These are phyloP conservation scores for Ophiostoma australiae DNA, from an alignment of 2,329 filamentous ascomycete species.

Conservation along the genomic window DNA sequence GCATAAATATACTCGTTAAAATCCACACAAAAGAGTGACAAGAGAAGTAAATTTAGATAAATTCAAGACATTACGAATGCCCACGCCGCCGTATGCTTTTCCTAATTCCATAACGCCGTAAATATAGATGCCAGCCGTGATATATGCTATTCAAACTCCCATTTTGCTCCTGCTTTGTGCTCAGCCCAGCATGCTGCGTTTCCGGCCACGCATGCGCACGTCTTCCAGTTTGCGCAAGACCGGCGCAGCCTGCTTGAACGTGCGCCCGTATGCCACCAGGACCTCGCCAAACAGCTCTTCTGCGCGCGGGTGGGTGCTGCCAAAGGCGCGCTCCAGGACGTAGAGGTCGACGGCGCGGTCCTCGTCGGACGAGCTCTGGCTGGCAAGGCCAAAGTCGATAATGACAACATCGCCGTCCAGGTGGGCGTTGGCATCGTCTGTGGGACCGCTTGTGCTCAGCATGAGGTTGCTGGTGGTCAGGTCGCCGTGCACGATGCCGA, in stretches of 20 bases:
- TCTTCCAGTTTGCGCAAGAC: slow-evolving; percentile 83
- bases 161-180: background rate
- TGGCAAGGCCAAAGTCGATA: slow-evolving; percentile 91
- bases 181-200: slow-evolving; percentile 92
- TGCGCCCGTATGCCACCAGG: slow-evolving; percentile 65
- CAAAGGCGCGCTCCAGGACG: slow-evolving; percentile 89
- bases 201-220: slow-evolving; percentile 86
- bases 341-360: slow-evolving; percentile 95
- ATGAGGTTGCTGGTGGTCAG: slow-evolving; percentile 97
- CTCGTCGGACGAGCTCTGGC: slow-evolving; percentile 76
- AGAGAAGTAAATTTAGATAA: background rate
- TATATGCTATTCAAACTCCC: background rate
- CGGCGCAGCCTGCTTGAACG: slow-evolving; percentile 67
- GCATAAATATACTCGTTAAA: background rate
- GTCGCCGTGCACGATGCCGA: slow-evolving; percentile 91
- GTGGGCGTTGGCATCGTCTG: slow-evolving; percentile 27
- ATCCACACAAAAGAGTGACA: background rate
- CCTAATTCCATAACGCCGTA: background rate
- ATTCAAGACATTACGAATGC: background rate
- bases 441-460: slow-evolving; percentile 47
- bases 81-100: background rate
- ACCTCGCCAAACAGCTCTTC: slow-evolving; percentile 71
- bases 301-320: slow-evolving; percentile 84
- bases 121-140: background rate
- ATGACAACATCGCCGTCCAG: slow-evolving; percentile 73